Conservation (phyloP, 1,284 basidiomycete genomes). For the Melampsora americana region DNA sequence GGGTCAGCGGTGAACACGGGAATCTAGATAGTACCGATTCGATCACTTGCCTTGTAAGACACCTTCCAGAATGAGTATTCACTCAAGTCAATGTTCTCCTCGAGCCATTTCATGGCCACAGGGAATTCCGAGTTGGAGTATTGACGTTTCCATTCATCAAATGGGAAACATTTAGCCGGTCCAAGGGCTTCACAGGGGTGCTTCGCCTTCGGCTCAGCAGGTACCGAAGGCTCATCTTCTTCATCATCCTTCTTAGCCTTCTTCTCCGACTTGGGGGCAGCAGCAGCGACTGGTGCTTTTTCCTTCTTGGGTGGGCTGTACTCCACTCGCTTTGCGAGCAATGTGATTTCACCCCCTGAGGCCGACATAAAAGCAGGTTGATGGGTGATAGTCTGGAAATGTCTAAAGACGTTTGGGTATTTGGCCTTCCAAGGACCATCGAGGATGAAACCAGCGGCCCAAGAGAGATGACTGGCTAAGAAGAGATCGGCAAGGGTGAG, state of each 20-base stretch:
- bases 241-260: slow-evolving; percentile 51
- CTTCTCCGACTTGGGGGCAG: slow-evolving; percentile 51
- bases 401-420: slow-evolving; percentile 53
- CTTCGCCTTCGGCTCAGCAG: slow-evolving; percentile 51
- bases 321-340: slow-evolving; percentile 49
- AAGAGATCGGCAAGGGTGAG: slow-evolving; percentile 54
- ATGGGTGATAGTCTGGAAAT: slow-evolving; percentile 51
- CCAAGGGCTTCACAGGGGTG: slow-evolving; percentile 53
- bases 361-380: slow-evolving; percentile 49
- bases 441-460: slow-evolving; percentile 46
- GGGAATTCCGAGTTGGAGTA: slow-evolving; percentile 55
- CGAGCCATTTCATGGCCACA: slow-evolving; percentile 54
- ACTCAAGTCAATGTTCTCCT: slow-evolving; percentile 50
- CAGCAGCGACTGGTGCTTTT: slow-evolving; percentile 35
- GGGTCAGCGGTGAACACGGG: slow-evolving; percentile 51
- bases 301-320: slow-evolving; percentile 50
- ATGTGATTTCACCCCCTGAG: slow-evolving; percentile 42
- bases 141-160: slow-evolving; percentile 55
- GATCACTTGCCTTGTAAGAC: slow-evolving; percentile 36
- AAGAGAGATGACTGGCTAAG: slow-evolving; percentile 48
- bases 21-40: slow-evolving; percentile 48
- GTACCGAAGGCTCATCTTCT: slow-evolving; percentile 49
- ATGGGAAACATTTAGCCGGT: slow-evolving; percentile 46
- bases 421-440: slow-evolving; percentile 51
- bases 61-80: slow-evolving; percentile 42